Base-by-base conservation (phyloP, 192 early-diverging fungal species). In the Coemansia sp. region DNA sequence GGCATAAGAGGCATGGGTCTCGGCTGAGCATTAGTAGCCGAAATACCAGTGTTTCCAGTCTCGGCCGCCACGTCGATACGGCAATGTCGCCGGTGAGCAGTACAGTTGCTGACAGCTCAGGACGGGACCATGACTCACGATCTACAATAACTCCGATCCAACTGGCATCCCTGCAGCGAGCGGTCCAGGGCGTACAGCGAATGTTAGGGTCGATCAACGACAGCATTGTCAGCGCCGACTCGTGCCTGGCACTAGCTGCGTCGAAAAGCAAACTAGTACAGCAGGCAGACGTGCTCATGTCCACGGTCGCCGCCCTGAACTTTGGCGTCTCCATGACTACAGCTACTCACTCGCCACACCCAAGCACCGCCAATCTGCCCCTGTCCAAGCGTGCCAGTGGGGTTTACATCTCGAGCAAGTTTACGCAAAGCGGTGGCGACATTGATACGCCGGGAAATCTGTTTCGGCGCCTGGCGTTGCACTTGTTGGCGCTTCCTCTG, bases 241-340 rank as follows among this genome's bases (percentile, higher is more conserved):
- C 76, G 56, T 59, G 63, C 10, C 46, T 62, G 11, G 66, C 70
- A 8, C 44, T 78, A 26, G 69, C 69, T 3, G 62, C 76, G 8
- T 65, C 76, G 35, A 68, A 65, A 27, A 66, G 56, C 56, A 58
- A 59, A 59, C 65, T 78, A 37, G 65, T 59, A 35, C 76, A 78
- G 59, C 76, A 78, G 26, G 68, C 76, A 14, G 76, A 78, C 17
- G 69, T 78, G 38, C 63, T 78, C 29, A 72, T 72, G 76, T 78
- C 76, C 0, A 69, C 76, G 0, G 76, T 78, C 8, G 76, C 76
- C 1, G 76, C 76, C 32, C 66, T 78, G n/a, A 78, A 61, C 34
- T 61, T 69, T 50, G 76, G 69, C 42, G 66, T 78, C 15, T 65
- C 69, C 0, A 53, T 64, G 55, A 62, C 44, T 12, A 11, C 8